Conservation (phyloP, 164 flowering plant species). For the Macadamia tetraphylla region DNA sequence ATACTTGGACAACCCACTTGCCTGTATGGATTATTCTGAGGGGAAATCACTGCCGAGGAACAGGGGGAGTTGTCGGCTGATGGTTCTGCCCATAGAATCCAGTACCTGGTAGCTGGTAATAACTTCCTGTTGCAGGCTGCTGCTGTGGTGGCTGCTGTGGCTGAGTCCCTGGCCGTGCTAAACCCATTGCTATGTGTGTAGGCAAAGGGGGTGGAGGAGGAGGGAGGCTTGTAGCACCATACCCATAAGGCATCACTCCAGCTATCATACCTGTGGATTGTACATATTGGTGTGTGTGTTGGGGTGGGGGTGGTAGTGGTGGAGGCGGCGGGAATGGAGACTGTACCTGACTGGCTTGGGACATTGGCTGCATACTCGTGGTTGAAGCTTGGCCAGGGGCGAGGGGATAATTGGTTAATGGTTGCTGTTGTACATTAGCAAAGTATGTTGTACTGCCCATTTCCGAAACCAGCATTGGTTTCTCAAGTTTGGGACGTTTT, state of each 20-base stretch:
- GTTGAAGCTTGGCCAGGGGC: slow-evolving; percentile 12
- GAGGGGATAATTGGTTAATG: slow-evolving; percentile 15
- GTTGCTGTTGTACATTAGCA: slow-evolving; percentile 33
- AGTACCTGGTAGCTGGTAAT: slow-evolving; percentile 28
- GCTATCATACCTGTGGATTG: slow-evolving; percentile 45
- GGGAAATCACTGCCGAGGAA: slow-evolving; percentile 43
- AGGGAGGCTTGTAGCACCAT: slow-evolving; percentile 35
- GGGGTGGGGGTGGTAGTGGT: slow-evolving; percentile 22
- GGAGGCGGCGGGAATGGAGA: slow-evolving; percentile 33
- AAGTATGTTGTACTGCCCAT: slow-evolving; percentile 30
- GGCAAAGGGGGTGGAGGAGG: slow-evolving; percentile 62
- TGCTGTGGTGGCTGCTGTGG: slow-evolving; percentile 9
- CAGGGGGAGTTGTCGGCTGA: slow-evolving; percentile 14
- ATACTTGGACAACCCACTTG: no score
- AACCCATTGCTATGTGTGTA: slow-evolving; percentile 40
- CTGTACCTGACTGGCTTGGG: slow-evolving; percentile 37
- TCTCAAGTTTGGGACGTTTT: slow-evolving; percentile 59
- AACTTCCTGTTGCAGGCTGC: slow-evolving; percentile 18
- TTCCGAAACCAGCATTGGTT: slow-evolving; percentile 41
- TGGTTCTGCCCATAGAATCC: slow-evolving; percentile 22
- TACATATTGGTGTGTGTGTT: slow-evolving; percentile 36
- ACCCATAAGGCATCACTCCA: slow-evolving; percentile 50
- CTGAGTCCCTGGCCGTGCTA: slow-evolving; percentile 34
- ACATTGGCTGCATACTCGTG: slow-evolving; percentile 22
- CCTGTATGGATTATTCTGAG: not conserved